Percentiles rank a stretch among this genome's conserved stretches.
phyloP scores from a whole-genome alignment of 441 rosid genomes.

The Populus hybrid region DNA sequence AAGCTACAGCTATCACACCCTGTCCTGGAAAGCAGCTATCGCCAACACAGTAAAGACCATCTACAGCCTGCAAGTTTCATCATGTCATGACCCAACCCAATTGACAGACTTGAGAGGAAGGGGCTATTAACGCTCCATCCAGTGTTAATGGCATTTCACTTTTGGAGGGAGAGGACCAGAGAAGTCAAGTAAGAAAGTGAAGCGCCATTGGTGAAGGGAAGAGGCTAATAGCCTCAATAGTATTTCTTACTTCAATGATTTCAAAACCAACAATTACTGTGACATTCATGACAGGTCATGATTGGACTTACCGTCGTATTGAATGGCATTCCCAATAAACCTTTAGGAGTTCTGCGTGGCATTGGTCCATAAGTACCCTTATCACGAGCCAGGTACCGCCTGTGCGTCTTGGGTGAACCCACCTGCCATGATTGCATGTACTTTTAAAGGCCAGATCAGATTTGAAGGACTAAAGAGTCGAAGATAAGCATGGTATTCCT shows the following conservation, averaged over 20 bases:
- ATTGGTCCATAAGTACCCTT: conserved; percentile 94
- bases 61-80: conserved; percentile 54
- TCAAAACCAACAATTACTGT: not conserved
- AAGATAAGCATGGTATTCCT: not conserved
- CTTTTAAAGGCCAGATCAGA: conserved; percentile 1
- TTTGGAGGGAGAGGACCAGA: not conserved
- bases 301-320: conserved; percentile 72
- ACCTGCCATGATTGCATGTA: conserved; percentile 40
- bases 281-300: not conserved
- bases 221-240: not conserved
- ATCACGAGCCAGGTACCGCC: conserved; percentile 79
- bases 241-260: not conserved
- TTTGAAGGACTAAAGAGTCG: not conserved
- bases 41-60: conserved; percentile 87
- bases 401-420: conserved; percentile 91
- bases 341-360: conserved; percentile 86
- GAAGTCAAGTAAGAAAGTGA: not conserved
- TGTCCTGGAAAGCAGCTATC: conserved; percentile 99
- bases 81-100: conserved; percentile 1
- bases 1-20: conserved; percentile 95
- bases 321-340: conserved; percentile 94
- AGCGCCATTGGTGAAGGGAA: not conserved
- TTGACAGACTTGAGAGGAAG: conserved; percentile 3
- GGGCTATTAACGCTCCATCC: not conserved
- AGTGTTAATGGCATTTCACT: not conserved